Evolutionary conservation across 2,329 filamentous ascomycete species (phyloP).

Genomic region (Tolypocladium capitatum): DNA sequence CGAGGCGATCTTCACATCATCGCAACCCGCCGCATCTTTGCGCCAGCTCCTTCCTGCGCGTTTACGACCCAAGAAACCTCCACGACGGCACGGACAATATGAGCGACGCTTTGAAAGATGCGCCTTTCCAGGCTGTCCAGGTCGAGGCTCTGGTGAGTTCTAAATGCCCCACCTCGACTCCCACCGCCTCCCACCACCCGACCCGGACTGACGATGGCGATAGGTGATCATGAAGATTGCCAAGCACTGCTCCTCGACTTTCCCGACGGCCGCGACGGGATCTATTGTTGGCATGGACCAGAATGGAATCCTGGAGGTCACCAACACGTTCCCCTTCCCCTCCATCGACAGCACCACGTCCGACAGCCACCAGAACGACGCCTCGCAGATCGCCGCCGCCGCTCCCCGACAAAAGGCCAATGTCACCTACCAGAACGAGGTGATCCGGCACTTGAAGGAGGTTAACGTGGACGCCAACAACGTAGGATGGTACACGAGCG

Average conservation of each 20-base stretch:
- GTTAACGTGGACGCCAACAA: slow-evolving; percentile 98
- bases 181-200: slow-evolving; percentile 8
- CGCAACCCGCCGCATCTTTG: slow-evolving; percentile 11
- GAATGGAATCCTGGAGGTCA: slow-evolving; percentile 70
- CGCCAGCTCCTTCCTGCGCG: slow-evolving; percentile 9
- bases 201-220: slow-evolving; percentile 9
- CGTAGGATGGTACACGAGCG: slow-evolving; percentile 96
- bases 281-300: slow-evolving; percentile 89
- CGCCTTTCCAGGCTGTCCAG: slow-evolving; percentile 74
- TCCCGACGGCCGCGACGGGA: slow-evolving; percentile 81
- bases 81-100: slow-evolving; percentile 27
- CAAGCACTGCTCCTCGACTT: slow-evolving; percentile 80
- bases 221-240: slow-evolving; percentile 96
- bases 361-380: slow-evolving; percentile 62
- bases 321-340: slow-evolving; percentile 91
- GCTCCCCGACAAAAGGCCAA: slow-evolving; percentile 90
- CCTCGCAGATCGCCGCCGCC: slow-evolving; percentile 65
- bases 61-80: background rate
- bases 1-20: slow-evolving; percentile 8
- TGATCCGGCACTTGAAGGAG: slow-evolving; percentile 92
- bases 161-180: slow-evolving; percentile 22
- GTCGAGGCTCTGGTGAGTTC: slow-evolving; percentile 78
- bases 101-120: slow-evolving; percentile 50
- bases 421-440: slow-evolving; percentile 79
- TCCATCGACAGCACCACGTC: slow-evolving; percentile 57